Conservation (phyloP, 2,329 filamentous ascomycete genomes). For the Bisporella sp. region DNA sequence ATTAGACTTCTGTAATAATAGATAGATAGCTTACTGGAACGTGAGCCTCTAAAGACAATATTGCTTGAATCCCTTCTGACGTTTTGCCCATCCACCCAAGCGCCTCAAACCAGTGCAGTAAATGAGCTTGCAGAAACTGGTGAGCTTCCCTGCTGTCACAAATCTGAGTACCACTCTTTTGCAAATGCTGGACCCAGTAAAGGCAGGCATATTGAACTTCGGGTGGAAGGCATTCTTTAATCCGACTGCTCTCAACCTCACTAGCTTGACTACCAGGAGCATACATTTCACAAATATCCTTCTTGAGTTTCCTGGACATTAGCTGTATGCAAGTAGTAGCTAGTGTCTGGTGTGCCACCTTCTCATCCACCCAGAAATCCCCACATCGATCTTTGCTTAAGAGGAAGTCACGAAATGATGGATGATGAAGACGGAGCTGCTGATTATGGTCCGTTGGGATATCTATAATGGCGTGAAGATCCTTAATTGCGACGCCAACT, state of each 20-base stretch:
- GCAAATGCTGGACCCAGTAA: neutral
- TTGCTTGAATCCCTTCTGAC: neutral
- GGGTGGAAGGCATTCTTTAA: constrained; percentile 12
- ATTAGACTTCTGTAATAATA: neutral
- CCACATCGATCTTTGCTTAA: constrained; percentile 16
- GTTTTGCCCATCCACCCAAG: constrained; percentile 3
- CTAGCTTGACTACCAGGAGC: constrained; percentile 10
- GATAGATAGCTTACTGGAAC: neutral
- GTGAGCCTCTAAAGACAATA: neutral
- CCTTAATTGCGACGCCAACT: constrained; percentile 1
- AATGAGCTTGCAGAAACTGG: constrained; percentile 25
- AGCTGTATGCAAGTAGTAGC: constrained; percentile 24
- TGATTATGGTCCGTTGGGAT: constrained; percentile 5
- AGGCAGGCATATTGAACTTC: constrained; percentile 1
- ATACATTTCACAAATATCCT: constrained; percentile 17
- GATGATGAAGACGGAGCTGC: constrained; percentile 17
- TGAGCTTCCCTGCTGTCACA: neutral
- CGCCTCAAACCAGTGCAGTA: constrained; percentile 10
- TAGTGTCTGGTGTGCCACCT: constrained; percentile 22
- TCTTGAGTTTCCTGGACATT: constrained; percentile 23
- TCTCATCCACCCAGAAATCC: constrained; percentile 27
- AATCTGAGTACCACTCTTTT: constrained; percentile 15
- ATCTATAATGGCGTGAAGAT: constrained; percentile 8
- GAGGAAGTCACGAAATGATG: constrained; percentile 28
- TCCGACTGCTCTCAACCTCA: constrained; percentile 8